Evolutionary conservation across 257 asterid genomes (phyloP), one percentile per base, ranked within the genome.

Genomic region (Forsythia suspensa): DNA sequence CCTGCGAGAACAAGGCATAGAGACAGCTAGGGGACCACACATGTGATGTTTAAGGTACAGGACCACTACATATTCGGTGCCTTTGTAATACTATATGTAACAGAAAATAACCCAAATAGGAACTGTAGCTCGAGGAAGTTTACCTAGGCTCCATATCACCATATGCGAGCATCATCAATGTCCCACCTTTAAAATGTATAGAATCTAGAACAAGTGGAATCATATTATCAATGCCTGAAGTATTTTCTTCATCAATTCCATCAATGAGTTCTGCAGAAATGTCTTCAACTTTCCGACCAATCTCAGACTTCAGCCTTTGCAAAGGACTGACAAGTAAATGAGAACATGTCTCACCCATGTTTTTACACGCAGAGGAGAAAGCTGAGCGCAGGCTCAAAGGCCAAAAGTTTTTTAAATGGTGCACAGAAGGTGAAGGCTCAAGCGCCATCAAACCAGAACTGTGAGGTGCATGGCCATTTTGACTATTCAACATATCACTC

Each of bases 91-190:
- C 68, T 38, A 70, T 29, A 18, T 51, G 76, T 59, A 75, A 38
- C 41, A 82, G 77, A 80, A 51, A 51, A 57, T 71, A 46, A 66
- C 18, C 66, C 71, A 72, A 75, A 16, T 72, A 70, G 72, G 41
- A 65, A 41, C 72, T 70, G 70, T 39, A 79, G 80, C 59, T 74
- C 52, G 16, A 8, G 59, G 51, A 83, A 68, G 78, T 71, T 81
- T 86, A 96, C 98, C 98, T 94, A 34, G 99, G 97, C 84, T 96
- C 99, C 57, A 80, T 77, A 83, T 96, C 99, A 74, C 99, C 98
- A 83, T 96, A 96, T 39, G 97, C 99, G 5, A 96, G 98, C 82
- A 96, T 85, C 97, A 96, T 90, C 78, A 96, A 79, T 55, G 94
- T 88, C 41, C 99, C 98, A 61, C 94, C 99, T 83, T 82, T 87